These are phyloP conservation scores for Tuber umbilicatum DNA, from an alignment of 495 filamentous ascomycete genomes.

Conservation along the genomic window DNA sequence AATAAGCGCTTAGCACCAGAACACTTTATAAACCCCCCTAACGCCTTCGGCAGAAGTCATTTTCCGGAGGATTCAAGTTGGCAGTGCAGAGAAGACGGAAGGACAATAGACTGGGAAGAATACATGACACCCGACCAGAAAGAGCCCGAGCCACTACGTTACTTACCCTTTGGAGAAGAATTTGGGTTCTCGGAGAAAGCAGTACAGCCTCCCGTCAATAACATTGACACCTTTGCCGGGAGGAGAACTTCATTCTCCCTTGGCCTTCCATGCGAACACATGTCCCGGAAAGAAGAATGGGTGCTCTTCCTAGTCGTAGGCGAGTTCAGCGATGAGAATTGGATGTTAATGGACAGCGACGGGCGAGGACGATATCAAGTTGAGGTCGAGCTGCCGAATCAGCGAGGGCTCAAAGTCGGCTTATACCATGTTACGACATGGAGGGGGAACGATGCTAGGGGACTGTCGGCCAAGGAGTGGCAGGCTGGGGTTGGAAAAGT, in stretches of 20 bases:
- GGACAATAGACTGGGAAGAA: constrained; percentile 26
- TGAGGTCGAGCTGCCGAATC: constrained; percentile 20
- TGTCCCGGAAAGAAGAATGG: constrained; percentile 17
- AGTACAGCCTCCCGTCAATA: constrained; percentile 10
- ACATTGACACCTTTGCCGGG: constrained; percentile 7
- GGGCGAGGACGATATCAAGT: constrained; percentile 33
- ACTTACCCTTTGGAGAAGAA: neutral
- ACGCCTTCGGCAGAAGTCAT: constrained; percentile 71
- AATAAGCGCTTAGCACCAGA: constrained; percentile 59
- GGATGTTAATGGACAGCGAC: constrained; percentile 30
- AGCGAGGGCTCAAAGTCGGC: constrained; percentile 18
- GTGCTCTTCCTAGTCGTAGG: constrained; percentile 31
- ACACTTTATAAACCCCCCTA: constrained; percentile 73
- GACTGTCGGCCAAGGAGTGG: constrained; percentile 21
- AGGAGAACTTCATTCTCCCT: constrained; percentile 14
- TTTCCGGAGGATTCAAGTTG: constrained; percentile 56
- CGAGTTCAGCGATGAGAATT: constrained; percentile 20
- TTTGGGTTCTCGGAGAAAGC: constrained; percentile 16
- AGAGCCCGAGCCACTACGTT: constrained; percentile 7
- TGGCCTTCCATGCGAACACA: constrained; percentile 17
- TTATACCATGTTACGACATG: constrained; percentile 14
- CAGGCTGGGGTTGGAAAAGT: constrained; percentile 24
- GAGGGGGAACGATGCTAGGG: constrained; percentile 23
- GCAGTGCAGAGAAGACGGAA: constrained; percentile 22
- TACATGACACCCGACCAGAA: constrained; percentile 17